Base-by-base conservation (phyloP, 176 grass and related monocot species). In the Oryza australiensis region DNA sequence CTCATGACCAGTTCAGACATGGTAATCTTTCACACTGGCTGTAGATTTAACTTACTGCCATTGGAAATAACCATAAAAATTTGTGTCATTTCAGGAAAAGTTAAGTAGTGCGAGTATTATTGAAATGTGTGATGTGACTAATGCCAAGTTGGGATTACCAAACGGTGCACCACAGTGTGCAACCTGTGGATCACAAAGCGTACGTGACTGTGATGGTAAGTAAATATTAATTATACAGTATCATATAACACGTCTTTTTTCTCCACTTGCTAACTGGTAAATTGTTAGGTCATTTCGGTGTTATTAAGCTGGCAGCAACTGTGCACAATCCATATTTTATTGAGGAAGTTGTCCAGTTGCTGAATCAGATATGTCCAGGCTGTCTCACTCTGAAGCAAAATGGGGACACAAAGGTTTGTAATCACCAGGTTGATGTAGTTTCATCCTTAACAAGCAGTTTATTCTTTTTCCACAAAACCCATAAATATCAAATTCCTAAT, bases 331-430 rank as follows among this genome's bases (percentile, higher is more conserved):
- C 95, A 20, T 94, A 91, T 84, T 91, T 94, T 74, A 83, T 93
- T 6, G 68, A 83, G 28, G 90, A 98, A 49, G 83, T 98, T 86
- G 84, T 93, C 73, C 88, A 86, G 37, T 88, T 95, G 84, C 84
- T 98, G 66, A 98, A 98, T 87, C 92, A 93, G 33, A 91, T 93
- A 65, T 98, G 95, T 83, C 95, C 92, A 67, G 68, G 92, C 4
- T 98, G 95, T 82, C 76, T 88, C 70, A 74, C 38, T 22, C 37
- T 68, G 35, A 98, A 91, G 67, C 80, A 93, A 78, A 88, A 84
- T 37, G n/a, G 75, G 46, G 79, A 93, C 33, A 80, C 49, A 16
- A 86, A 91, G 95, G 95, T 98, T 73, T 85, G 84, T 63, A 16
- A 18, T 71, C 77, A 79, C 32, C 73, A 66, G 24, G 64, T 70